Evolutionary conservation across 2,329 filamentous ascomycete genomes (phyloP).

Genomic region (Beauveria bassiana): DNA sequence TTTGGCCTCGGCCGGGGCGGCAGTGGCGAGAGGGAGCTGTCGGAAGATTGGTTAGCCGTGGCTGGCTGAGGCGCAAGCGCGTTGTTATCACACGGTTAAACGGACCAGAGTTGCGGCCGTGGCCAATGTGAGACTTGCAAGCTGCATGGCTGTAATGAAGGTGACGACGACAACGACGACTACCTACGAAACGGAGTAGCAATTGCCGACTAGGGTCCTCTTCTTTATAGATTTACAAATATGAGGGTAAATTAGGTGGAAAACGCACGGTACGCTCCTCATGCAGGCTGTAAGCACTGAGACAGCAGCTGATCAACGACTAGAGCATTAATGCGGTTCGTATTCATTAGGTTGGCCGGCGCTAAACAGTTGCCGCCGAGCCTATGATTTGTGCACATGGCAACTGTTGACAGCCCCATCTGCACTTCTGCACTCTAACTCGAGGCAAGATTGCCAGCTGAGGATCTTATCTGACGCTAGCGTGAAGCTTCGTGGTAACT

Average conservation of each 20-base stretch:
- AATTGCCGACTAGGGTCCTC: not conserved
- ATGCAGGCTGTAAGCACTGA: not conserved
- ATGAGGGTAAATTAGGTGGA: not conserved
- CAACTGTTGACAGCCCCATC: too few relatives aligned
- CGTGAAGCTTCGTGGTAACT: too few relatives aligned
- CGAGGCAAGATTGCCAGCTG: too few relatives aligned
- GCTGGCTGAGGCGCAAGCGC: not conserved
- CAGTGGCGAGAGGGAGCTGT: slow-evolving; percentile 2
- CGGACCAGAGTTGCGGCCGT: slow-evolving; percentile 1
- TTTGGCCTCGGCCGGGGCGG: slow-evolving; percentile 1
- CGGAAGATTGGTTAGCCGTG: not conserved
- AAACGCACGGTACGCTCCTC: not conserved
- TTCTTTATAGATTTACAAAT: not conserved
- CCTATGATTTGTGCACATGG: slow-evolving; percentile 3
- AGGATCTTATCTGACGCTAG: too few relatives aligned
- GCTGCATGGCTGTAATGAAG: not conserved
- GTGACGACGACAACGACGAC: too few relatives aligned
- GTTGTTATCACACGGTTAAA: not conserved
- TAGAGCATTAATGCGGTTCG: too few relatives aligned
- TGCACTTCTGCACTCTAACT: too few relatives aligned
- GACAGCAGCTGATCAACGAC: not conserved
- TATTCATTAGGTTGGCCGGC: too few relatives aligned
- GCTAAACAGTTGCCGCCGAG: not conserved
- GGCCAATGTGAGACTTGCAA: not conserved
- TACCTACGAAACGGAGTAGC: too few relatives aligned